Percentiles rank a stretch among this genome's conserved stretches.
Conservation (phyloP, 2,329 filamentous ascomycete genomes). For the Ascochyta koolunga region DNA sequence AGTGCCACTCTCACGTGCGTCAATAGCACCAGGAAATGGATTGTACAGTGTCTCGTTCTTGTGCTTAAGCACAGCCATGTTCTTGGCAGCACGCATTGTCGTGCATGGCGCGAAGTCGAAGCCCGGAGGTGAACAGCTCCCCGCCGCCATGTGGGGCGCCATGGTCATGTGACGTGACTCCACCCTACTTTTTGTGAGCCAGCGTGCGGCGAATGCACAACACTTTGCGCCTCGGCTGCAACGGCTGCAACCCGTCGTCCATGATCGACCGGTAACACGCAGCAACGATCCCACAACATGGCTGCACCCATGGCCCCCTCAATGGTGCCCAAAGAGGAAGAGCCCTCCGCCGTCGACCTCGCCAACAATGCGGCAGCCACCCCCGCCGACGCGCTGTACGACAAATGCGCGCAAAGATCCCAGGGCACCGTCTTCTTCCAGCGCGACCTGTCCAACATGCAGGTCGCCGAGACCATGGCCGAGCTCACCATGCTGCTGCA, state of each 20-base stretch:
- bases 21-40: too few species aligned
- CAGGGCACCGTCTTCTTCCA: constrained; percentile 49
- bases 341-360: constrained; percentile 10
- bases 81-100: too few species aligned
- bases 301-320: constrained; percentile 28
- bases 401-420: constrained; percentile 44
- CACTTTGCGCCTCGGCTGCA: constrained; percentile 7
- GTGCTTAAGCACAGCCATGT: too few species aligned
- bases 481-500: constrained; percentile 42
- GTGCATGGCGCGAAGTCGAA: too few species aligned
- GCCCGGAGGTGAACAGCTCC: constrained; percentile 8
- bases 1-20: too few species aligned
- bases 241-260: constrained; percentile 15
- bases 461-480: constrained; percentile 42
- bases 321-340: constrained; percentile 29
- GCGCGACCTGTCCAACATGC: constrained; percentile 47
- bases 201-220: neutral
- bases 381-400: constrained; percentile 45
- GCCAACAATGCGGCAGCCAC: constrained; percentile 19
- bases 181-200: constrained; percentile 15
- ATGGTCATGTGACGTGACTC: constrained; percentile 3
- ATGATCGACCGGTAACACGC: constrained; percentile 31
- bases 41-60: too few species aligned
- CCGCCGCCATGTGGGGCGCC: constrained; percentile 1
- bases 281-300: constrained; percentile 22